Conservation (phyloP, 805 yeast genomes). For the Cyberlindnera suaveolens region DNA sequence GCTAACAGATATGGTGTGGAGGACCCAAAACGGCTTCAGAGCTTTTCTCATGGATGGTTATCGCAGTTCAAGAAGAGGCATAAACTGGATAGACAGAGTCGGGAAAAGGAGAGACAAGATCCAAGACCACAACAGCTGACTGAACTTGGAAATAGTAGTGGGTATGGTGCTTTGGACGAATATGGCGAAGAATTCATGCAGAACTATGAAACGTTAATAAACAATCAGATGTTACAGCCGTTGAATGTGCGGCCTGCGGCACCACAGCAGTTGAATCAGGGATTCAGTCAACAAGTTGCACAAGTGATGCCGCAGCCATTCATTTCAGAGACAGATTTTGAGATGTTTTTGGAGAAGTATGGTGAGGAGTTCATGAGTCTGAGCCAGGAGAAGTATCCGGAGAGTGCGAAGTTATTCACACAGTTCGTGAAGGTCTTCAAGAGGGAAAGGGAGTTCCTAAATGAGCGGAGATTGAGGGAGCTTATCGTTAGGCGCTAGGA, state of each 20-base stretch:
- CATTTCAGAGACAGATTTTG: constrained; percentile 9
- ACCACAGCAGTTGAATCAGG: constrained; percentile 1
- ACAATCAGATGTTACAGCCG: constrained; percentile 1
- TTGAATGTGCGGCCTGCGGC: not conserved
- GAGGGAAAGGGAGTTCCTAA: constrained; percentile 4
- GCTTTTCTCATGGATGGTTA: constrained; percentile 60
- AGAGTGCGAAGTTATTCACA: constrained; percentile 4
- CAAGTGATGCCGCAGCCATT: not conserved
- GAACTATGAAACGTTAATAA: constrained; percentile 2
- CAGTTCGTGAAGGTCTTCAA: constrained; percentile 4
- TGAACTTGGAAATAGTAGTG: not conserved
- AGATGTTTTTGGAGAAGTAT: constrained; percentile 9
- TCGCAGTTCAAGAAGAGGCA: constrained; percentile 55
- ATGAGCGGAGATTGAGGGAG: constrained; percentile 11
- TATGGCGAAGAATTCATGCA: constrained; percentile 4
- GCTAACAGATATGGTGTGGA: constrained; percentile 53
- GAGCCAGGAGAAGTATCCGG: constrained; percentile 9
- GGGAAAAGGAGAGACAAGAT: not conserved
- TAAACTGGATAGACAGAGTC: constrained; percentile 31
- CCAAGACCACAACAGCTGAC: constrained; percentile 1
- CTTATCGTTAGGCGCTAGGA: constrained; percentile 4
- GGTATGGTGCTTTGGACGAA: constrained; percentile 1
- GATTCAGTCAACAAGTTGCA: not conserved
- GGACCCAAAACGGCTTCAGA: constrained; percentile 49
- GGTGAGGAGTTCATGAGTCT: constrained; percentile 6